Percentiles rank a stretch among this genome's conserved stretches.
phyloP scores from a whole-genome alignment of 2,329 filamentous ascomycete species.

The Diaporthe ampelina region DNA sequence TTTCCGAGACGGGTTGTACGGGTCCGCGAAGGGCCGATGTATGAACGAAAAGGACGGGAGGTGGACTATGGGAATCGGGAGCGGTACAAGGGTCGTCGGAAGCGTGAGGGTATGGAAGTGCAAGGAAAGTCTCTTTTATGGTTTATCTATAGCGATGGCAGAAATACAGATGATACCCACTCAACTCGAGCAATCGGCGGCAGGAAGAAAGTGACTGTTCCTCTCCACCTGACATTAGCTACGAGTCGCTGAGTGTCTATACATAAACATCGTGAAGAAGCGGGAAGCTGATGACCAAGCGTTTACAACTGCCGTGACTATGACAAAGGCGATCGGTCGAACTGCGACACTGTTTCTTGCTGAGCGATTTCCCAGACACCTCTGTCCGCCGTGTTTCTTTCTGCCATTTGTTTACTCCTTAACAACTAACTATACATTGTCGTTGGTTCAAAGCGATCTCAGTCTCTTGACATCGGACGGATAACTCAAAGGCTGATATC shows the following conservation, averaged over 20 bases:
- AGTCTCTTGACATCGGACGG: no score
- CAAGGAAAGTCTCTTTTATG: conserved; percentile 36
- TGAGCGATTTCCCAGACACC: not conserved
- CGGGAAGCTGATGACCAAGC: not conserved
- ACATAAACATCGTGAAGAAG: not conserved
- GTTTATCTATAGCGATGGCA: conserved; percentile 43
- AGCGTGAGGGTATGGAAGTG: conserved; percentile 29
- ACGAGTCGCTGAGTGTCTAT: not conserved
- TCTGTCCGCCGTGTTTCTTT: not conserved
- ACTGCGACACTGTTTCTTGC: no score
- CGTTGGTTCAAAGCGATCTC: not conserved
- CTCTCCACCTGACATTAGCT: not conserved
- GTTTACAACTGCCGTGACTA: not conserved
- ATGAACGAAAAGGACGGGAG: conserved; percentile 31
- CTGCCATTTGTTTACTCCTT: not conserved
- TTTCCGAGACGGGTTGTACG: conserved; percentile 34
- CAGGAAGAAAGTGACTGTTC: not conserved
- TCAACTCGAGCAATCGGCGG: conserved; percentile 15
- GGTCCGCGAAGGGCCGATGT: conserved; percentile 22
- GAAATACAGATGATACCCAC: conserved; percentile 44
- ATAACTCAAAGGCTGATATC: not conserved
- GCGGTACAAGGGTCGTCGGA: conserved; percentile 25
- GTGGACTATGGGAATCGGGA: conserved; percentile 31
- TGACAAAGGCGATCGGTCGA: no score
- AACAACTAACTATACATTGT: not conserved